phyloP scores from a whole-genome alignment of 2,329 filamentous ascomycete species.

The Talaromyces sp. region DNA sequence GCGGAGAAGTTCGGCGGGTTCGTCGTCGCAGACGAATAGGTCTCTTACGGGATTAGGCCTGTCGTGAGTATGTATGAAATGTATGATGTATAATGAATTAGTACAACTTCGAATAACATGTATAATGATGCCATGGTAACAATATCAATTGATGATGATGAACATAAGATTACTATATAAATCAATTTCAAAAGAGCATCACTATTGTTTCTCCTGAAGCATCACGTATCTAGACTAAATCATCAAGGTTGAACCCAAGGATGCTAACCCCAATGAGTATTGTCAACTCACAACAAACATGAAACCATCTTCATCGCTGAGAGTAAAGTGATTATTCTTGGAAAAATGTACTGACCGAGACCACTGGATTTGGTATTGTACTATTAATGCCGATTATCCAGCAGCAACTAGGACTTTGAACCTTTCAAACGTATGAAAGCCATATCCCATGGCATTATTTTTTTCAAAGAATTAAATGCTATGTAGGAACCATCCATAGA shows the following conservation, averaged over 20 bases:
- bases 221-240: too few species aligned
- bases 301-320: too few species aligned
- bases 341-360: too few species aligned
- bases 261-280: too few species aligned
- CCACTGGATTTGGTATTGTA: too few species aligned
- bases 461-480: not conserved
- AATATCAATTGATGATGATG: not conserved
- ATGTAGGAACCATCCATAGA: too few species aligned
- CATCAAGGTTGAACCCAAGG: too few species aligned
- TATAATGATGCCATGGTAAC: slow-evolving; percentile 5
- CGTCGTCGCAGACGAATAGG: not conserved
- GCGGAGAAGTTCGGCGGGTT: slow-evolving; percentile 11
- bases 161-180: too few species aligned
- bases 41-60: slow-evolving; percentile 7
- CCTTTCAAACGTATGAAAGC: not conserved
- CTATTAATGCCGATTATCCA: not conserved
- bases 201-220: too few species aligned
- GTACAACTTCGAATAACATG: not conserved
- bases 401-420: not conserved
- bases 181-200: too few species aligned
- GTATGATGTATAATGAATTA: not conserved
- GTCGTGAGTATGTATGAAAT: not conserved
- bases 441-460: not conserved
- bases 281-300: too few species aligned
- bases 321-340: too few species aligned